Evolutionary conservation across 2,329 filamentous ascomycete genomes (phyloP).

Genomic region (Trichophyton schoenleinii): DNA sequence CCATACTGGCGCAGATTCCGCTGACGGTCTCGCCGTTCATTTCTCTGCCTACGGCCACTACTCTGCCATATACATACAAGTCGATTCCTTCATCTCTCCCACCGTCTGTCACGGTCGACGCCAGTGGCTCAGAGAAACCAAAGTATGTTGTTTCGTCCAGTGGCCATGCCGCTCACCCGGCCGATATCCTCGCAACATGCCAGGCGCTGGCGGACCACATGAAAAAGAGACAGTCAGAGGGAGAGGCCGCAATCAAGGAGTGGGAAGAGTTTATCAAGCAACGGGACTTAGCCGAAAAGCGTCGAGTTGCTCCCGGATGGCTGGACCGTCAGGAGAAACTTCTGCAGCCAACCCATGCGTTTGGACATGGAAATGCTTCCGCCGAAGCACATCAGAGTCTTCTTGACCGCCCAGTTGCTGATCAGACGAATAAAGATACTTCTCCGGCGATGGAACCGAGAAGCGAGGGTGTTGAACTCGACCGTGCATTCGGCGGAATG

Average conservation of each 20-base stretch:
- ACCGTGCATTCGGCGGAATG: conserved; percentile 41
- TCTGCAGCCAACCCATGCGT: conserved; percentile 37
- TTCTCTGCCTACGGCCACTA: conserved; percentile 75
- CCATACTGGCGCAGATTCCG: conserved; percentile 80
- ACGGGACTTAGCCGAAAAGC: conserved; percentile 51
- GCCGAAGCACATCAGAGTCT: conserved; percentile 20
- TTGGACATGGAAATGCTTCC: conserved; percentile 6
- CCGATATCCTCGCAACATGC: conserved; percentile 74
- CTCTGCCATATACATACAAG: conserved; percentile 91
- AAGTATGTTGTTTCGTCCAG: conserved; percentile 66
- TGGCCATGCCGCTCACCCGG: conserved; percentile 71
- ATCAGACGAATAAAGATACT: conserved; percentile 19
- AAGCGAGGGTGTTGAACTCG: conserved; percentile 41
- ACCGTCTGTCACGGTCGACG: conserved; percentile 49
- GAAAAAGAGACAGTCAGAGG: conserved; percentile 53
- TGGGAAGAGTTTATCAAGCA: conserved; percentile 55
- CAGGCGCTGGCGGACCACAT: conserved; percentile 66
- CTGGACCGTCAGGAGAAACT: conserved; percentile 50
- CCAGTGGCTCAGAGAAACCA: conserved; percentile 37
- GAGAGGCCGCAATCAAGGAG: conserved; percentile 51
- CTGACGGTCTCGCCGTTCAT: conserved; percentile 91
- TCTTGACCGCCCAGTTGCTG: conserved; percentile 26
- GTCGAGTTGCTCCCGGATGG: conserved; percentile 52
- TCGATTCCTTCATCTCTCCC: conserved; percentile 77
- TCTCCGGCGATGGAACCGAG: conserved; percentile 31